Base-by-base conservation (phyloP, 2,329 filamentous ascomycete species). In the Alternaria dauci region DNA sequence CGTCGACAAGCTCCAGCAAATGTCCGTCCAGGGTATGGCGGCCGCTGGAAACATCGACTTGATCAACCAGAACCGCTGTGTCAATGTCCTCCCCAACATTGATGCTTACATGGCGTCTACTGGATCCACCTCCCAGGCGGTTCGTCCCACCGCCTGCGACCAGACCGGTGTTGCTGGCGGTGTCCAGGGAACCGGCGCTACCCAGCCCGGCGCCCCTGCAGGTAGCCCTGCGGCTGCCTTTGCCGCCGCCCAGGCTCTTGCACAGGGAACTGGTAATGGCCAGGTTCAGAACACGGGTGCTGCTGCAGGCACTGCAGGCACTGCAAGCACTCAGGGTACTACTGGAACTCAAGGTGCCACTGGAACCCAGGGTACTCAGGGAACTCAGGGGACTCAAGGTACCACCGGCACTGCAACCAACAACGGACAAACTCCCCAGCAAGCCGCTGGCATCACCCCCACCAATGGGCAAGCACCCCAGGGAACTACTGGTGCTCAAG, bases 21-120 rank as follows among this genome's bases (percentile, higher is more conserved):
- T 78, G 76, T 72, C 68, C 36, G 56, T 71, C 28, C 70, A 78
- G 68, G 76, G 76, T 18, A 66, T 61, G 59, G 74, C 72, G 50
- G 72, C 75, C 6, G 69, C 63, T 12, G 62, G 58, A 39, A 76
- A 77, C 66, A 76, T 77, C 55, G 73, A 77, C 50, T 58, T 76
- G 69, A 77, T 77, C 67, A 76, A 74, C 66, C 73, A 76, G 70
- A 77, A 77, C 68, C 74, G 75, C 42, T 77, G 75, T 63, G 70
- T 71, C 39, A 77, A 77, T 55, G 59, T 77, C n/a, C 67, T 77
- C 14, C 75, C 75, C 52, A 76, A 76, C 66, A 77, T 77, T 39
- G 75, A 77, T 60, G 74, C 74, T 39, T 77, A 77, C 63, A 72
- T 77, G 69, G 73, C 74, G 18, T 73, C 74, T 30, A 76, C 75